phyloP scores from a whole-genome alignment of 2,329 filamentous ascomycete species.

The Aspergillus pseudonomiae region DNA sequence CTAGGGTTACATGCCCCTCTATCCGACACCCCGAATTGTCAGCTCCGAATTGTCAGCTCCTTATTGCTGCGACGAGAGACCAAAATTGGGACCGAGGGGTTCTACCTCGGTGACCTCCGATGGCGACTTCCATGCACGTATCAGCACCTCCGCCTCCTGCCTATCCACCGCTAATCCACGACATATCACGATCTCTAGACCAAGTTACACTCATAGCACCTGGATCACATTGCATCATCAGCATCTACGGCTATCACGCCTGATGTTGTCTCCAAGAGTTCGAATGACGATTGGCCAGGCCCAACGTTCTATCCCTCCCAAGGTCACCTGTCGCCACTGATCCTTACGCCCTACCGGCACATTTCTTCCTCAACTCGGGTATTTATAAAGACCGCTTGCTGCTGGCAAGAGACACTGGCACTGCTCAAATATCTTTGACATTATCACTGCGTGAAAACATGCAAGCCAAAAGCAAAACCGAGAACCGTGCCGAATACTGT shows the following conservation, averaged over 20 bases:
- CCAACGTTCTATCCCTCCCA: neutral
- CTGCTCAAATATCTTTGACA: neutral
- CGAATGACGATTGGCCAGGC: neutral
- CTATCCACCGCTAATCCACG: neutral
- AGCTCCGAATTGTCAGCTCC: neutral
- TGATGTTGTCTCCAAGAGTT: neutral
- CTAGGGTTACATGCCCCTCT: neutral
- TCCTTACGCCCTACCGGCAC: neutral
- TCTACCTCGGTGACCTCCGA: conserved; percentile 29
- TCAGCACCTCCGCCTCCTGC: neutral
- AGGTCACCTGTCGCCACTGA: neutral
- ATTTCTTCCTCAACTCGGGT: neutral
- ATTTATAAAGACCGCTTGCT: neutral
- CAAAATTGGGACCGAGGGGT: neutral
- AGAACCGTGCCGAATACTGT: conserved; percentile 22
- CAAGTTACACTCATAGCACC: neutral
- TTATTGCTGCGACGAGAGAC: neutral
- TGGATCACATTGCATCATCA: neutral
- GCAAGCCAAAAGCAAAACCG: conserved; percentile 3
- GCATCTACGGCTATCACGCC: neutral
- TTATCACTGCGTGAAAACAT: neutral
- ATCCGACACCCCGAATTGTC: neutral
- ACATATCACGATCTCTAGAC: conserved; percentile 2
- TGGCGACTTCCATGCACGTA: neutral
- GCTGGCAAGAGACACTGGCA: neutral